Conservation (phyloP, 148 eudicot genomes). For the Fagopyrum tataricum region DNA sequence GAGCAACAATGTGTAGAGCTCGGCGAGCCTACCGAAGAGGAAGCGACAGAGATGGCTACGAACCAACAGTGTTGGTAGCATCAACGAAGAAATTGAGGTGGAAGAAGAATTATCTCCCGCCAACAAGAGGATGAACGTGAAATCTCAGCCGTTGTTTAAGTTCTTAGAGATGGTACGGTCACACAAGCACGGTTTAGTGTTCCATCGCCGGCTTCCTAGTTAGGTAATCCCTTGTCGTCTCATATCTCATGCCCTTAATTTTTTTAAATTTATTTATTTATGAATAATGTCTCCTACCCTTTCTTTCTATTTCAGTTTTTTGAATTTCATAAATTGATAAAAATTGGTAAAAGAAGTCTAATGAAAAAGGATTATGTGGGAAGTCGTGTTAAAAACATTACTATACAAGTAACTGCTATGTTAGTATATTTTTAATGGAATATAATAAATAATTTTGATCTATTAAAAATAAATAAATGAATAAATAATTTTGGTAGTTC, state of each 20-base stretch:
- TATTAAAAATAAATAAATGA: too few species aligned
- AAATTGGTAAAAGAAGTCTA: neutral
- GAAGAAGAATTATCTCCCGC: constrained; percentile 3
- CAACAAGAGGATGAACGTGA: constrained; percentile 10
- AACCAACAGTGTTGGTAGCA: constrained; percentile 8
- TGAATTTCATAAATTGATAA: neutral
- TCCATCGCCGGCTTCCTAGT: constrained; percentile 34
- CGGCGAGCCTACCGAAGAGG: constrained; percentile 42
- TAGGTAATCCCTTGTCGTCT: constrained; percentile 31
- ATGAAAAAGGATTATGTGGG: neutral
- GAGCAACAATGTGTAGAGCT: constrained; percentile 49
- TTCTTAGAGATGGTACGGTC: constrained; percentile 39
- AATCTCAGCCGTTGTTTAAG: constrained; percentile 34
- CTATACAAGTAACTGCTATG: neutral
- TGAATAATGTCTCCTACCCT: too few species aligned
- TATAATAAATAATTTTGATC: neutral
- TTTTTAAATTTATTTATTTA: neutral
- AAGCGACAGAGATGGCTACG: constrained; percentile 25
- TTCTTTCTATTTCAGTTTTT: neutral
- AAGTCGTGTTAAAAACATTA: neutral
- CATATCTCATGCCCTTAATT: neutral
- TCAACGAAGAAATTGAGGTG: constrained; percentile 27
- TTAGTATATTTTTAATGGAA: neutral
- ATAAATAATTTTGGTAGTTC: neutral
- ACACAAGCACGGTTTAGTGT: constrained; percentile 27